Conservation (phyloP, 2,329 filamentous ascomycete genomes). For the Stemphylium beticola region DNA sequence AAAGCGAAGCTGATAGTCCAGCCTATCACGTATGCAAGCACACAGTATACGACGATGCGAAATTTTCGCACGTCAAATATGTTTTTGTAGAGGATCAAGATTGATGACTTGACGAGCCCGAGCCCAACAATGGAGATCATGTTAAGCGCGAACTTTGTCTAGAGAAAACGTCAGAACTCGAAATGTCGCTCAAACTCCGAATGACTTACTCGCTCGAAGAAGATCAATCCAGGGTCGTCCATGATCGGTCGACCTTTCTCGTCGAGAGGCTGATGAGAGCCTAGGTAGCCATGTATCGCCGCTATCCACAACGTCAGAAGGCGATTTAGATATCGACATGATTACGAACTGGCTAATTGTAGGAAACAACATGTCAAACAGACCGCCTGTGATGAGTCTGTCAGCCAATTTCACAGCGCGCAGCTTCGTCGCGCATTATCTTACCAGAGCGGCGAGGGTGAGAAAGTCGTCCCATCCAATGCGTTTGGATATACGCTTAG, state of each 20-base stretch:
- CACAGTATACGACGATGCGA: conserved; percentile 26
- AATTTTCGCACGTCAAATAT: conserved; percentile 34
- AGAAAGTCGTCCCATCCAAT: conserved; percentile 32
- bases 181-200: too few species aligned
- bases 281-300: conserved; percentile 29
- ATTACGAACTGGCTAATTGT: conserved; percentile 26
- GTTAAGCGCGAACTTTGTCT: conserved; percentile 39
- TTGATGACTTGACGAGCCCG: conserved; percentile 38
- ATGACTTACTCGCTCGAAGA: conserved; percentile 26
- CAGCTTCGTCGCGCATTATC: background rate
- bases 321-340: background rate
- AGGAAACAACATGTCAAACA: conserved; percentile 28
- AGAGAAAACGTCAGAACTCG: background rate
- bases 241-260: conserved; percentile 25
- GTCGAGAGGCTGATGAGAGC: conserved; percentile 29
- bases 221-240: conserved; percentile 32
- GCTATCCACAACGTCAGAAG: conserved; percentile 9
- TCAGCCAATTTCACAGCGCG: background rate
- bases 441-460: conserved; percentile 29
- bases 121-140: conserved; percentile 35
- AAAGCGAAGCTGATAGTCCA: conserved; percentile 36
- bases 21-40: conserved; percentile 26
- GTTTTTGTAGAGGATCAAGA: conserved; percentile 39
- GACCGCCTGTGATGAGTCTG: conserved; percentile 20
- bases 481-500: conserved; percentile 26